phyloP scores from a whole-genome alignment of 2,329 filamentous ascomycete species.

The Raffaelea ambrosiae region DNA sequence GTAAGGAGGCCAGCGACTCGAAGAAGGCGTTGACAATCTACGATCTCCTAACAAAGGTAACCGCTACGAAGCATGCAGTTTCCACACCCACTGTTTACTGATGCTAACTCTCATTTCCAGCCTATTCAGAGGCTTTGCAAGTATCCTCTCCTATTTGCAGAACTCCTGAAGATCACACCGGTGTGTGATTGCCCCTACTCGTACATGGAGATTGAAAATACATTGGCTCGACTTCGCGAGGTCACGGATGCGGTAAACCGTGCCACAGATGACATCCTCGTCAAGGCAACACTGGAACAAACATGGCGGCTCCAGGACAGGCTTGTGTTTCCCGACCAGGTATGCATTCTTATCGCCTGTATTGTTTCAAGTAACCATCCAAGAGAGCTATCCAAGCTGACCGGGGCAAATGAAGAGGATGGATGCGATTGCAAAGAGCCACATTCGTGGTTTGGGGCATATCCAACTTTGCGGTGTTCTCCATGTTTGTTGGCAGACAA shows the following conservation, averaged over 20 bases:
- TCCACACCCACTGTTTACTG: too few relatives aligned
- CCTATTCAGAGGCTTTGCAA: slow-evolving; percentile 88
- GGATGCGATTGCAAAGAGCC: slow-evolving; percentile 46
- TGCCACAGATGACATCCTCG: slow-evolving; percentile 67
- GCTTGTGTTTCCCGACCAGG: slow-evolving; percentile 64
- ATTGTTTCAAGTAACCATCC: neutral
- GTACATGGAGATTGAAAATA: slow-evolving; percentile 69
- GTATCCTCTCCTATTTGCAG: slow-evolving; percentile 79
- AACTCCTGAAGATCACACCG: slow-evolving; percentile 75
- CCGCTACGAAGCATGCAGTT: too few relatives aligned
- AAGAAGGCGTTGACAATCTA: slow-evolving; percentile 74
- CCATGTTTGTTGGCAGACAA: slow-evolving; percentile 72
- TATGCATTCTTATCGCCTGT: slow-evolving; percentile 24
- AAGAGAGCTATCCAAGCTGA: neutral
- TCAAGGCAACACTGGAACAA: slow-evolving; percentile 64
- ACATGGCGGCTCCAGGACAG: slow-evolving; percentile 81
- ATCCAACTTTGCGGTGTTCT: slow-evolving; percentile 75
- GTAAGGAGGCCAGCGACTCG: slow-evolving; percentile 53
- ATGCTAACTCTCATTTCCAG: slow-evolving; percentile 39
- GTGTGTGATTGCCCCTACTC: slow-evolving; percentile 77
- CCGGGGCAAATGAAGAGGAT: slow-evolving; percentile 27
- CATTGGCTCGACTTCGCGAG: slow-evolving; percentile 63
- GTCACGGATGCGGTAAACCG: slow-evolving; percentile 73
- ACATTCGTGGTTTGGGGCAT: slow-evolving; percentile 74
- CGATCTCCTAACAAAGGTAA: slow-evolving; percentile 87